phyloP scores from a whole-genome alignment of 2,329 filamentous ascomycete species.

The Cylindrodendrum hubeiense region DNA sequence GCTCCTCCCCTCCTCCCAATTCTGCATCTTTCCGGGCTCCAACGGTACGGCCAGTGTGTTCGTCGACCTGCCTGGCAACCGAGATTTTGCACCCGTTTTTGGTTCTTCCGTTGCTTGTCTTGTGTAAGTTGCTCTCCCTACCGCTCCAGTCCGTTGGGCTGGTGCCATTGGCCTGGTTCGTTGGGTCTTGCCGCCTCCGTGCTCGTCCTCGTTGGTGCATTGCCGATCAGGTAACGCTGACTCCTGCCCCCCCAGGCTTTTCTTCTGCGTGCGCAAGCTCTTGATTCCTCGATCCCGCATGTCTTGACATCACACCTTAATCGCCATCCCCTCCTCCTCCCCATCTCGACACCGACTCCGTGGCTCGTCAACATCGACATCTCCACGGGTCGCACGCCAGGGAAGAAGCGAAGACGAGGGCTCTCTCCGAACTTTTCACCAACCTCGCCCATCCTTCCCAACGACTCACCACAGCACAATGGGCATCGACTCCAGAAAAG shows the following conservation, averaged over 20 bases:
- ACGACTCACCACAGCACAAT: conserved; percentile 56
- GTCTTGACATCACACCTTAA: conserved; percentile 45
- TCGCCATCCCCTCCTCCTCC: conserved; percentile 32
- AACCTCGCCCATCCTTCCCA: conserved; percentile 23
- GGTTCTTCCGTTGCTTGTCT: conserved; percentile 14
- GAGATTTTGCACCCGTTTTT: conserved; percentile 9
- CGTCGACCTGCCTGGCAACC: conserved; percentile 23
- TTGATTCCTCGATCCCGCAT: conserved; percentile 40
- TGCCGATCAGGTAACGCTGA: conserved; percentile 34
- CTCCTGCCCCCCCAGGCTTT: conserved; percentile 33
- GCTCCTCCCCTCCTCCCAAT: conserved; percentile 23
- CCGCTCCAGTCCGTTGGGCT: conserved; percentile 4
- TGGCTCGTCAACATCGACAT: conserved; percentile 31
- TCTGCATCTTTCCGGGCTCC: conserved; percentile 16
- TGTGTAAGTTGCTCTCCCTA: conserved; percentile 23
- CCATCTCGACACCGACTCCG: conserved; percentile 25
- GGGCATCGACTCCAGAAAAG: conserved; percentile 67
- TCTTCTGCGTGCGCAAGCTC: conserved; percentile 32
- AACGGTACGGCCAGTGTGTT: conserved; percentile 28
- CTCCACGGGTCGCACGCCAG: conserved; percentile 36
- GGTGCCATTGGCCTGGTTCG: conserved; percentile 34
- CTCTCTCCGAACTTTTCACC: conserved; percentile 29
- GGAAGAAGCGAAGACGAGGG: conserved; percentile 33
- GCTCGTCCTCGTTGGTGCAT: conserved; percentile 24
- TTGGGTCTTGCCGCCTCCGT: conserved; percentile 12